These are phyloP conservation scores for Hyaloscypha finlandica DNA, from an alignment of 495 filamentous ascomycete species.

Conservation along the genomic window DNA sequence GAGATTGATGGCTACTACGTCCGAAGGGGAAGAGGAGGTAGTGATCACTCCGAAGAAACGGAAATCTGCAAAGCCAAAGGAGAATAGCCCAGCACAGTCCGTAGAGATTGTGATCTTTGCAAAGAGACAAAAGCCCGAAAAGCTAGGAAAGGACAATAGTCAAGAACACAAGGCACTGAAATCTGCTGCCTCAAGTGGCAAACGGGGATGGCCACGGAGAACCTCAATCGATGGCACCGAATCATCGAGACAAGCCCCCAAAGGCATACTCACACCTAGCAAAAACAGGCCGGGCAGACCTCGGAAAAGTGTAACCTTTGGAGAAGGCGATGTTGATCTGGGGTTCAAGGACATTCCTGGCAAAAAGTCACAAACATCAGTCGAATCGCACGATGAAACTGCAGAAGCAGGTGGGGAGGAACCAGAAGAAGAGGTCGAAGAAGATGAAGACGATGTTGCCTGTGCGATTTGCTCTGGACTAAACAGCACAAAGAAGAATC, in stretches of 20 bases:
- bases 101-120: background rate
- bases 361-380: constrained; percentile 13
- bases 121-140: background rate
- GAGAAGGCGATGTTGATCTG: constrained; percentile 26
- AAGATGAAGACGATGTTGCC: constrained; percentile 8
- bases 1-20: constrained; percentile 12
- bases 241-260: constrained; percentile 12
- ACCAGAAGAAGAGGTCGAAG: background rate
- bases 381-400: background rate
- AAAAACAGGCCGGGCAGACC: constrained; percentile 18
- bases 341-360: constrained; percentile 32
- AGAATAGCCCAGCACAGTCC: background rate
- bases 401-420: background rate
- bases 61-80: background rate
- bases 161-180: background rate
- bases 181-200: background rate
- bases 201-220: constrained; percentile 19
- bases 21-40: constrained; percentile 7
- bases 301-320: constrained; percentile 29
- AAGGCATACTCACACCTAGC: constrained; percentile 31
- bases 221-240: background rate
- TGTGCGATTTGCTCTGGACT: background rate
- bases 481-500: constrained; percentile 1
- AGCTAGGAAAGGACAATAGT: background rate
- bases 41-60: background rate